Percentiles rank a stretch among this genome's conserved stretches.
phyloP scores from a whole-genome alignment of 768 basidiomycete genomes.

The Suillus subaureus region DNA sequence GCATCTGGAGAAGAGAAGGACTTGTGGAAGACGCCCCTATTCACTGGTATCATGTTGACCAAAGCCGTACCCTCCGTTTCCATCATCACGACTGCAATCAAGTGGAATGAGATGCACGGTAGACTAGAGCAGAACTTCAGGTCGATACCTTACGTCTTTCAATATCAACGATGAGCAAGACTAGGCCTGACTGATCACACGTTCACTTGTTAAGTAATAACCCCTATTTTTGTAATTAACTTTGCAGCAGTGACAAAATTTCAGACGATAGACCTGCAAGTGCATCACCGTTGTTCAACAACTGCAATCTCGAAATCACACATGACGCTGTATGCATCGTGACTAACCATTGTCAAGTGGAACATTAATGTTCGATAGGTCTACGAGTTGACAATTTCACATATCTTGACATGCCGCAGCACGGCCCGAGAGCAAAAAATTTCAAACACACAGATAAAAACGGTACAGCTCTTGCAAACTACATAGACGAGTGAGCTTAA shows the following conservation, averaged over 20 bases:
- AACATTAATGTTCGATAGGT: neutral
- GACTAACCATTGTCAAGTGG: too few relatives aligned
- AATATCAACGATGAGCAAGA: neutral
- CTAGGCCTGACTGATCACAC: neutral
- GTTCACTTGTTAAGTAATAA: neutral
- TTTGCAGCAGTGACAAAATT: too few relatives aligned
- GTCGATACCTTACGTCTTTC: neutral
- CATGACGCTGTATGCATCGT: neutral
- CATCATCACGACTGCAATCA: slow-evolving; percentile 1
- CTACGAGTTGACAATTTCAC: neutral
- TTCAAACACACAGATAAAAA: neutral
- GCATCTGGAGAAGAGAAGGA: slow-evolving; percentile 54
- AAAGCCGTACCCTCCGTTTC: neutral
- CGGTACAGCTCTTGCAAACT: too few relatives aligned
- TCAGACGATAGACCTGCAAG: too few relatives aligned
- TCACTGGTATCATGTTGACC: neutral
- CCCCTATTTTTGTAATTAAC: neutral
- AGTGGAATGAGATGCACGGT: neutral
- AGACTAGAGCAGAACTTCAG: neutral
- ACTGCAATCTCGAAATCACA: neutral
- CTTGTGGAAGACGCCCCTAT: slow-evolving; percentile 35
- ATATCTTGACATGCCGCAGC: neutral
- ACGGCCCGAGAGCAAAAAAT: neutral
- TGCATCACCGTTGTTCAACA: neutral
- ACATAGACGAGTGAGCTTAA: neutral